Base-by-base conservation (phyloP, 192 early-diverging fungal species). In the Backusella westeae region DNA sequence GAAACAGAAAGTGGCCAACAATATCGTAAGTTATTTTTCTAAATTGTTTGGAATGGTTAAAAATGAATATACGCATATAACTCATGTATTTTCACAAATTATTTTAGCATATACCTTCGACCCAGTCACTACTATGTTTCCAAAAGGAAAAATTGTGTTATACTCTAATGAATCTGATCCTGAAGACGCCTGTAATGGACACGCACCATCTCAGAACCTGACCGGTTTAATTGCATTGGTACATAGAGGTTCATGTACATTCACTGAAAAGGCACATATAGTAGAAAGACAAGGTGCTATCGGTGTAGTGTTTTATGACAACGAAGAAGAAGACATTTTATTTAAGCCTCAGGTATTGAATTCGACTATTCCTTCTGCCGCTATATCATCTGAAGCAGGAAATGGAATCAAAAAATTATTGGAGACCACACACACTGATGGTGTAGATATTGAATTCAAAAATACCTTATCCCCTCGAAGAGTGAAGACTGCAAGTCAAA, bases 211-310 rank as follows among this genome's bases (percentile, higher is more conserved):
- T 6, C 59, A 53, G 7, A 72, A 75, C 44, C 73, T 92, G 34
- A 75, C 39, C 0, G 85, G 84, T 1, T 85, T 90, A 72, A 86
- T 92, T 23, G 84, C 83, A 23, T 75, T 96, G 42, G 82, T 94
- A 56, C 88, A 88, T 35, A 91, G 93, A 53, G 93, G 93, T 2
- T 81, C 76, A 29, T 96, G 94, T 71, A 86, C 83, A 1, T 93
- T 93, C 78, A 85, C 81, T 7, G 78, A 85, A 42, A 96, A 96
- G 83, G 78, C 88, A 4, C 71, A 56, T 0, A 82, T 85, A 59
- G 91, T 88, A 3, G 83, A 82, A 32, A 70, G 21, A 7, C 89
- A 90, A 10, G 91, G 91, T 34, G 93, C 92, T 1, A 76, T 85
- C 21, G 93, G 80, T 34, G 86, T 91, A 4, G 78, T 95, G 21